A percentile compares a stretch with the other conserved stretches of the same genome.
These are phyloP conservation scores for Botrytis sinoallii DNA, from an alignment of 2,329 filamentous ascomycete species.

Conservation along the genomic window DNA sequence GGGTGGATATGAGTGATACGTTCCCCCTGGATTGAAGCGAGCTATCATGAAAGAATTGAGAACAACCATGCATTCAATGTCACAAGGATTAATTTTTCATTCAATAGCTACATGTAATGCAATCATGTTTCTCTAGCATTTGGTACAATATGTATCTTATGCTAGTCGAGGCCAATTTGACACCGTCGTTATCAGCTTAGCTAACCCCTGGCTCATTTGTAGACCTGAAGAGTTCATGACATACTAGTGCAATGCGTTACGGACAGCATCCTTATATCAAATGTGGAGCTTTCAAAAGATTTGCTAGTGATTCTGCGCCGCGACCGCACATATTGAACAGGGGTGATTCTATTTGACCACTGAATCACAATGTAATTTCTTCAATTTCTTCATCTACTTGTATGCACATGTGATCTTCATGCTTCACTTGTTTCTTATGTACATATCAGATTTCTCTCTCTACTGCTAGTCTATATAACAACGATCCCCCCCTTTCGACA, in stretches of 20 bases:
- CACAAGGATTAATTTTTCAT: background rate
- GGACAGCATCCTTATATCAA: background rate
- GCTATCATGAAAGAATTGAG: background rate
- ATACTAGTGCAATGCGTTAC: background rate
- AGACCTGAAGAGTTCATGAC: background rate
- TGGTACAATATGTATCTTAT: background rate
- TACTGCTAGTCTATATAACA: background rate
- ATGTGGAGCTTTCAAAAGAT: background rate
- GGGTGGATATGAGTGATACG: background rate
- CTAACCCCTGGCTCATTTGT: background rate
- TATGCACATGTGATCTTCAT: background rate
- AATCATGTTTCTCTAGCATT: background rate
- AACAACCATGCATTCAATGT: background rate
- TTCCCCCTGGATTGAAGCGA: background rate
- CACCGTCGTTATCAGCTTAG: background rate
- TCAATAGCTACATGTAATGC: background rate
- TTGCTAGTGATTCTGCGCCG: background rate
- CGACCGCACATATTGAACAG: background rate
- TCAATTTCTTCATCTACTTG: background rate
- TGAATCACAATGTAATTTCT: background rate
- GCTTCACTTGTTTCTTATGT: background rate
- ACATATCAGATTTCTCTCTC: background rate
- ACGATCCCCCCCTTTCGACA: background rate
- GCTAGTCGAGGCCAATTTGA: background rate
- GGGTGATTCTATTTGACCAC: background rate